A percentile compares a stretch with the other conserved stretches of the same genome.
These are phyloP conservation scores for Rubia balearica DNA, from an alignment of 305 asterid species.

Conservation along the genomic window DNA sequence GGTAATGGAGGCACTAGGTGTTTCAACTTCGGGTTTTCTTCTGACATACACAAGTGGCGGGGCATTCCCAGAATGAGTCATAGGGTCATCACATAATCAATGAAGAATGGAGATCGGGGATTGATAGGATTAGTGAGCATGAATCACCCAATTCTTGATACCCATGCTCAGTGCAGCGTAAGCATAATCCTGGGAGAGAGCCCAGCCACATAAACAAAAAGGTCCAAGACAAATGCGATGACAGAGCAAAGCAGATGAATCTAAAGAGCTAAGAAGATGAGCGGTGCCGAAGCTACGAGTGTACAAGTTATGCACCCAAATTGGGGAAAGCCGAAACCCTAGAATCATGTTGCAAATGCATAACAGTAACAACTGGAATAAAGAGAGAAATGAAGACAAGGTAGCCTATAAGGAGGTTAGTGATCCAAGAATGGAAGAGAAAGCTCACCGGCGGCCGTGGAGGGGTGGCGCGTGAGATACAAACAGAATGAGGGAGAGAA, in stretches of 20 bases:
- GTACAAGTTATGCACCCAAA: background rate
- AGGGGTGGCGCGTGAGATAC: conserved; percentile 1
- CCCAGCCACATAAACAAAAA: conserved; percentile 27
- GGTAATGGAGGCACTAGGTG: conserved; percentile 24
- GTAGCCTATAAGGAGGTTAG: background rate
- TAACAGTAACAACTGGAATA: background rate
- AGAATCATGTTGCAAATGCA: background rate
- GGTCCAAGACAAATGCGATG: conserved; percentile 15
- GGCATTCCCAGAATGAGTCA: conserved; percentile 38
- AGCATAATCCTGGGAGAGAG: background rate
- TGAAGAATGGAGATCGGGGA: conserved; percentile 9
- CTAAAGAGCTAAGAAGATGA: background rate
- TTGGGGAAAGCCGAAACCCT: background rate
- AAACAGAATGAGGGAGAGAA: background rate
- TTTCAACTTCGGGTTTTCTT: conserved; percentile 51
- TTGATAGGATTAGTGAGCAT: conserved; percentile 28
- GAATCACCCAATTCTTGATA: conserved; percentile 19
- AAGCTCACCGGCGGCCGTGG: conserved; percentile 2
- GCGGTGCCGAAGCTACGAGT: background rate
- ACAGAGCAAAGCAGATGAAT: background rate
- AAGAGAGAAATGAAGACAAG: background rate
- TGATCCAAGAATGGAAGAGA: background rate
- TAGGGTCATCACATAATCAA: conserved; percentile 17
- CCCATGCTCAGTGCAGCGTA: background rate
- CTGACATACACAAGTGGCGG: conserved; percentile 72